A percentile compares a stretch with the other conserved stretches of the same genome.
These are phyloP conservation scores for Rhynchosporium secalis DNA, from an alignment of 2,329 filamentous ascomycete species.

Conservation along the genomic window DNA sequence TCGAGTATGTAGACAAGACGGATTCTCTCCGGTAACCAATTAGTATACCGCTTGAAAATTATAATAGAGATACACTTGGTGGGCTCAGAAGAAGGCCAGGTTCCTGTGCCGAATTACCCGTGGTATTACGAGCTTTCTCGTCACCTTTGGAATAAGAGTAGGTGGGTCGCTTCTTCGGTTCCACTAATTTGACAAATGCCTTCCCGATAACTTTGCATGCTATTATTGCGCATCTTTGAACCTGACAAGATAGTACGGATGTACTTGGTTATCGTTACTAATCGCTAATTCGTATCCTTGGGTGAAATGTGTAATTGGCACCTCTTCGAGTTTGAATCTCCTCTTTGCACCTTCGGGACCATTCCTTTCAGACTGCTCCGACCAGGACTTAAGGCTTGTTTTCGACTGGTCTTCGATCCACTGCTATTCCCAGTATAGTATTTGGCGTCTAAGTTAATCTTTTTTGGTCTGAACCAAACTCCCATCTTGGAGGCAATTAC, in stretches of 20 bases:
- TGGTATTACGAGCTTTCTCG: slow-evolving; percentile 56
- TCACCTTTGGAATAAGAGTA: slow-evolving; percentile 70
- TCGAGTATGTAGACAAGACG: slow-evolving; percentile 41
- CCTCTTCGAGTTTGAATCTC: slow-evolving; percentile 31
- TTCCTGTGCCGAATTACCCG: slow-evolving; percentile 66
- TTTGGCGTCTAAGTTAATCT: neutral
- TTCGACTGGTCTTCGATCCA: slow-evolving; percentile 24
- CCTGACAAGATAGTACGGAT: slow-evolving; percentile 59
- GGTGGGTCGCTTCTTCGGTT: slow-evolving; percentile 72
- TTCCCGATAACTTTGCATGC: slow-evolving; percentile 73
- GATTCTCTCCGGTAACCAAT: slow-evolving; percentile 52
- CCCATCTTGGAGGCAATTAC: slow-evolving; percentile 25
- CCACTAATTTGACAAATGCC: slow-evolving; percentile 72
- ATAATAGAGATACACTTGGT: slow-evolving; percentile 47
- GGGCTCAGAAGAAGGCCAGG: slow-evolving; percentile 69
- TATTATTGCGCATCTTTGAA: slow-evolving; percentile 68
- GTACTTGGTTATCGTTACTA: slow-evolving; percentile 54
- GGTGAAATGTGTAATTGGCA: slow-evolving; percentile 22
- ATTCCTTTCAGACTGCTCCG: slow-evolving; percentile 33
- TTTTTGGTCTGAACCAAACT: slow-evolving; percentile 24
- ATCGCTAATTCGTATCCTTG: slow-evolving; percentile 48
- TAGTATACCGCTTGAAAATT: neutral
- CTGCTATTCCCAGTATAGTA: slow-evolving; percentile 26
- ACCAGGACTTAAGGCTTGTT: slow-evolving; percentile 25
- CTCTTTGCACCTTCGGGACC: slow-evolving; percentile 26